These are phyloP conservation scores for Chrysoporthe puriensis DNA, from an alignment of 2,329 filamentous ascomycete species.

Conservation along the genomic window DNA sequence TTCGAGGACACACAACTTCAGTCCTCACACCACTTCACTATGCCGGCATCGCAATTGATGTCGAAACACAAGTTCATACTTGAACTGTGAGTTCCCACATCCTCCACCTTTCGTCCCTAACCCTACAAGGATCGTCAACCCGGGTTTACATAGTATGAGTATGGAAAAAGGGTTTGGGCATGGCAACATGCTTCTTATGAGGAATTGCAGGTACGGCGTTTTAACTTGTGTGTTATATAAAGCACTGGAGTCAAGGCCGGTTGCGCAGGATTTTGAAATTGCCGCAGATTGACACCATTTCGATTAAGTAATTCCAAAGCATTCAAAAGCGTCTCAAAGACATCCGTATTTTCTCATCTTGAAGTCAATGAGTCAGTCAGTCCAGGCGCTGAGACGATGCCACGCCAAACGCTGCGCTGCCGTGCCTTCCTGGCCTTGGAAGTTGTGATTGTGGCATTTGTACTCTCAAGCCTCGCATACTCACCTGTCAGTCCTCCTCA, in stretches of 20 bases:
- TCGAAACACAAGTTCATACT: background rate
- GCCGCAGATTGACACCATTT: slow-evolving; percentile 28
- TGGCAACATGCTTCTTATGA: background rate
- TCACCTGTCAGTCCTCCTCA: slow-evolving; percentile 38
- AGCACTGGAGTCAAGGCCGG: slow-evolving; percentile 18
- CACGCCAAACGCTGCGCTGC: background rate
- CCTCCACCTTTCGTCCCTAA: slow-evolving; percentile 24
- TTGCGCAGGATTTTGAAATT: slow-evolving; percentile 2
- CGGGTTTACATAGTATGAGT: background rate
- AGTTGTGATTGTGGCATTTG: background rate
- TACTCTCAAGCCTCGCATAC: slow-evolving; percentile 1
- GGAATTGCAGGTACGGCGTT: slow-evolving; percentile 1
- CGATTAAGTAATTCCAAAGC: slow-evolving; percentile 19
- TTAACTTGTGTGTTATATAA: too few relatives aligned
- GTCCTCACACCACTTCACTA: background rate
- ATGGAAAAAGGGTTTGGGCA: background rate
- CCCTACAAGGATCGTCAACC: slow-evolving; percentile 14
- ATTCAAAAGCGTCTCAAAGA: slow-evolving; percentile 5
- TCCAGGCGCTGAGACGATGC: background rate
- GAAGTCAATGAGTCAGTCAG: slow-evolving; percentile 1
- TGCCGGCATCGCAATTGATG: slow-evolving; percentile 4
- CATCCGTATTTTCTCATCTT: background rate
- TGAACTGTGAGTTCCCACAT: slow-evolving; percentile 28
- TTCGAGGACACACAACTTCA: background rate
- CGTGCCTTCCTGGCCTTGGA: background rate